These are phyloP conservation scores for Hirsutella thompsonii DNA, from an alignment of 2,329 filamentous ascomycete species.

Conservation along the genomic window DNA sequence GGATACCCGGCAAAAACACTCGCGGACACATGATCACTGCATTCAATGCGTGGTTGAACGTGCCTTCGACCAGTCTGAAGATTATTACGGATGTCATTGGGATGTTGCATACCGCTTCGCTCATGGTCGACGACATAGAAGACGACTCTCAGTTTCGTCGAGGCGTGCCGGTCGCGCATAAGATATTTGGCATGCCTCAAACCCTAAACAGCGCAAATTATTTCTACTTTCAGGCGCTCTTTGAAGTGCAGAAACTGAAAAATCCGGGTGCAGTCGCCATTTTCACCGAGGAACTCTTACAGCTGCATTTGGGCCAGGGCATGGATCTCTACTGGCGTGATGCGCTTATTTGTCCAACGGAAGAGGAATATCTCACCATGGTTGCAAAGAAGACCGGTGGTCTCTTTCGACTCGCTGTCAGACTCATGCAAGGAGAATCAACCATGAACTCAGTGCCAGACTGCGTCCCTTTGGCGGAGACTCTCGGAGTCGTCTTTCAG, in stretches of 20 bases:
- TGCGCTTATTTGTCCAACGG: slow-evolving; percentile 68
- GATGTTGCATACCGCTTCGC: slow-evolving; percentile 75
- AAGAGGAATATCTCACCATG: slow-evolving; percentile 88
- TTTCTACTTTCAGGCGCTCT: slow-evolving; percentile 69
- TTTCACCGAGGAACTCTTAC: slow-evolving; percentile 71
- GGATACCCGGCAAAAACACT: slow-evolving; percentile 75
- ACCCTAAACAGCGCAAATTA: slow-evolving; percentile 89
- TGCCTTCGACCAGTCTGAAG: slow-evolving; percentile 55
- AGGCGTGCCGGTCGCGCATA: slow-evolving; percentile 70
- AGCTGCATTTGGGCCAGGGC: slow-evolving; percentile 76
- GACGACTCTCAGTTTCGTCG: slow-evolving; percentile 65
- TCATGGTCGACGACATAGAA: slow-evolving; percentile 81
- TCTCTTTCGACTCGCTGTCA: slow-evolving; percentile 71
- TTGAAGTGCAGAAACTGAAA: slow-evolving; percentile 58
- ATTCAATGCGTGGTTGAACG: slow-evolving; percentile 70
- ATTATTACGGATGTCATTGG: slow-evolving; percentile 69
- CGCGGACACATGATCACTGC: slow-evolving; percentile 65
- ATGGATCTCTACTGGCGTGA: slow-evolving; percentile 90
- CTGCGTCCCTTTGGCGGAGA: too few relatives aligned
- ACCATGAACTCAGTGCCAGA: too few relatives aligned
- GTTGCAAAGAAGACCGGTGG: slow-evolving; percentile 84
- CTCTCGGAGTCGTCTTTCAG: too few relatives aligned
- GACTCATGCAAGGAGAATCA: too few relatives aligned
- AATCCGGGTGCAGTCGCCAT: slow-evolving; percentile 56
- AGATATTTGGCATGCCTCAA: slow-evolving; percentile 73